Conservation (phyloP, 1,139 yeast species). For the Geotrichum bryndzae region DNA sequence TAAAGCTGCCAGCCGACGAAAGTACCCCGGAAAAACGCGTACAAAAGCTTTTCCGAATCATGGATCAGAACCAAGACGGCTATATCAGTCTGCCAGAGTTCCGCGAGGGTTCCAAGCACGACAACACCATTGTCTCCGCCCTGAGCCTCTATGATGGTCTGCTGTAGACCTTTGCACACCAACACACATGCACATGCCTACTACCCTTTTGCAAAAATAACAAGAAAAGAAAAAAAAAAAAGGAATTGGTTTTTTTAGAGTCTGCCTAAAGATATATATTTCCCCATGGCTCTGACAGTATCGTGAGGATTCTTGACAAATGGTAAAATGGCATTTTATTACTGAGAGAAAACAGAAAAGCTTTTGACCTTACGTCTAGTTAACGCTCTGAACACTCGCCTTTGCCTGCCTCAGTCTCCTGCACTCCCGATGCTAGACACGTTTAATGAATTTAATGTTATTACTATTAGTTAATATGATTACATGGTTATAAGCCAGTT, state of each 20-base stretch:
- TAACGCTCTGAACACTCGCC: neutral
- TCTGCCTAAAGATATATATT: no score
- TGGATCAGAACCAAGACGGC: slow-evolving; percentile 66
- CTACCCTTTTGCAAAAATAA: neutral
- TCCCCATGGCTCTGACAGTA: no score
- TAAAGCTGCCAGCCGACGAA: slow-evolving; percentile 83
- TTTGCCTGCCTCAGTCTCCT: neutral
- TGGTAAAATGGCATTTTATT: no score
- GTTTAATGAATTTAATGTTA: neutral
- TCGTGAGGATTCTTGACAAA: no score
- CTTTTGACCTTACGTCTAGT: neutral
- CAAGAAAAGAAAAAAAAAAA: neutral
- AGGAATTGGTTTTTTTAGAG: neutral
- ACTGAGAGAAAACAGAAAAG: no score
- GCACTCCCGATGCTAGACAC: neutral
- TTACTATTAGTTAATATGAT: neutral
- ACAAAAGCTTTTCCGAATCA: slow-evolving; percentile 64
- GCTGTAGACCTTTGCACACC: slow-evolving; percentile 24
- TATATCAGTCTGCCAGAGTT: slow-evolving; percentile 76
- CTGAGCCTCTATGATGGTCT: slow-evolving; percentile 58
- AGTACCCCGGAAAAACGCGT: slow-evolving; percentile 86
- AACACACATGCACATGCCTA: neutral
- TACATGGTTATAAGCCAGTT: neutral
- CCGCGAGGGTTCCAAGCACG: slow-evolving; percentile 70
- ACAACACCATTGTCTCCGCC: slow-evolving; percentile 76